Conservation (phyloP, 208 protist genomes). For the Porcisia deanei region DNA sequence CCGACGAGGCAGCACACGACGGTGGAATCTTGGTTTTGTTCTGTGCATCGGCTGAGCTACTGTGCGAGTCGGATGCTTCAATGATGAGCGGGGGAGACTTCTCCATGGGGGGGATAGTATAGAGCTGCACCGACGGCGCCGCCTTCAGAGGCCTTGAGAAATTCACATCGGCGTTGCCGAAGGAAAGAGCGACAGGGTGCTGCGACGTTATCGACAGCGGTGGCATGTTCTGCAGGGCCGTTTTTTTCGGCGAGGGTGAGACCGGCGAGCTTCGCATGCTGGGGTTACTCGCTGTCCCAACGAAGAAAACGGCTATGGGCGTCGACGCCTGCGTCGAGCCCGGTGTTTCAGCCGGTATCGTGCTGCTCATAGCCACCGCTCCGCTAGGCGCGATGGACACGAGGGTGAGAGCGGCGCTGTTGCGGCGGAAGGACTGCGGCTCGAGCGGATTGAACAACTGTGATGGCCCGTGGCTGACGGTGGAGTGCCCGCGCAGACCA, state of each 20-base stretch:
- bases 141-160: neutral
- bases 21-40: neutral
- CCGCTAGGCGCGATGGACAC: conserved; percentile 14
- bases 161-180: neutral
- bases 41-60: neutral
- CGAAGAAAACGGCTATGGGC: neutral
- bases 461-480: conserved; percentile 33
- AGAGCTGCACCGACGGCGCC: neutral
- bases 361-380: conserved; percentile 12
- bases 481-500: neutral
- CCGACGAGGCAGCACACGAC: neutral
- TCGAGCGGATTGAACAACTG: conserved; percentile 39
- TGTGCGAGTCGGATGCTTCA: neutral
- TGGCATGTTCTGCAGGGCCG: conserved; percentile 2
- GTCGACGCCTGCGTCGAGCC: conserved; percentile 1
- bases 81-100: neutral
- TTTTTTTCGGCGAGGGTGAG: neutral
- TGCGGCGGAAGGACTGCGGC: conserved; percentile 16
- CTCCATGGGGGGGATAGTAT: neutral
- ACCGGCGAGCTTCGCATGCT: conserved; percentile 1
- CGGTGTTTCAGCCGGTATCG: conserved; percentile 6
- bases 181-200: too few species aligned
- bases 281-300: neutral
- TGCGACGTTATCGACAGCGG: neutral
- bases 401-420: conserved; percentile 27